A percentile compares a stretch with the other conserved stretches of the same genome.
phyloP scores from a whole-genome alignment of 2,329 filamentous ascomycete genomes.

The Botryotinia convoluta region DNA sequence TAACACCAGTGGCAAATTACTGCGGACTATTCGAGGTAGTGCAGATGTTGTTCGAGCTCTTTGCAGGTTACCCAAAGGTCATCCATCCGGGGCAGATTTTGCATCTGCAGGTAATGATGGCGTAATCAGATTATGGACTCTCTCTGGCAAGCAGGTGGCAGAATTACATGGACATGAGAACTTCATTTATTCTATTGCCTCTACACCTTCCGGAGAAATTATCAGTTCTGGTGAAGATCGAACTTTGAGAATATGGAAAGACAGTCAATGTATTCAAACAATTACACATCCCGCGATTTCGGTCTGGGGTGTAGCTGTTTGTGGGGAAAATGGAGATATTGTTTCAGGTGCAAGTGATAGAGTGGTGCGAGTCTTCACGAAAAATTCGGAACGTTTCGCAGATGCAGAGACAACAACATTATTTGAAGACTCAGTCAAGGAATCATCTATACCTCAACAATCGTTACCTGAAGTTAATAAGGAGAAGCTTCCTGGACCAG shows the following conservation, averaged over 20 bases:
- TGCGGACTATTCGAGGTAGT: conserved; percentile 65
- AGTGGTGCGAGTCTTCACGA: conserved; percentile 78
- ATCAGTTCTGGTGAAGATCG: conserved; percentile 92
- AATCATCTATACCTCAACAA: conserved; percentile 84
- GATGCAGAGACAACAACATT: conserved; percentile 63
- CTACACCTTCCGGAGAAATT: conserved; percentile 78
- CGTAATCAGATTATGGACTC: conserved; percentile 80
- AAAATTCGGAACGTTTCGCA: conserved; percentile 67
- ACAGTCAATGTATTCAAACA: conserved; percentile 80
- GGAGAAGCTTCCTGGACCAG: conserved; percentile 83
- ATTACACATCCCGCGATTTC: conserved; percentile 97
- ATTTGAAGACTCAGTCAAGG: conserved; percentile 80
- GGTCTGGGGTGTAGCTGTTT: conserved; percentile 89
- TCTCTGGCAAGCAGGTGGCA: conserved; percentile 72
- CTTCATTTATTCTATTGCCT: conserved; percentile 85
- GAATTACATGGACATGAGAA: conserved; percentile 86
- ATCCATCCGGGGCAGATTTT: conserved; percentile 84
- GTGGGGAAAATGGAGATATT: conserved; percentile 80
- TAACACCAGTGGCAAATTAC: conserved; percentile 60
- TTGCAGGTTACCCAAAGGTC: conserved; percentile 70
- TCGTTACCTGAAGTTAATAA: conserved; percentile 83
- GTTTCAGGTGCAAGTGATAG: conserved; percentile 91
- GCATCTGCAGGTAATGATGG: conserved; percentile 94
- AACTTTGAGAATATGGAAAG: conserved; percentile 87
- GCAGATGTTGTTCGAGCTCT: conserved; percentile 86